Conservation (phyloP, 1,284 basidiomycete genomes). For the Crepidotus sp. region DNA sequence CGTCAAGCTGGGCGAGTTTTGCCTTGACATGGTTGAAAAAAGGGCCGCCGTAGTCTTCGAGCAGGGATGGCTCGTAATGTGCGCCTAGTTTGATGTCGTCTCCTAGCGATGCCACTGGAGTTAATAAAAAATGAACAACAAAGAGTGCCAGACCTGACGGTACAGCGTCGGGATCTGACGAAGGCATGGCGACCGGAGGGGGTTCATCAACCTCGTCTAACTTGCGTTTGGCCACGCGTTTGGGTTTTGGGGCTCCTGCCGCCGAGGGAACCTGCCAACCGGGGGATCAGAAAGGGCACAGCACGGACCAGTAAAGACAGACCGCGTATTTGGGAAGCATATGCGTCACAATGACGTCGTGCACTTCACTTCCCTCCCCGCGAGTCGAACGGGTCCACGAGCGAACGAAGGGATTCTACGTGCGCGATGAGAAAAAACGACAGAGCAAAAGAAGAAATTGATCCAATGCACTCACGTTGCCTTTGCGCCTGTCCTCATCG, state of each 20-base stretch:
- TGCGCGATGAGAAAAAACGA: no score
- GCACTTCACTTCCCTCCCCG: not conserved
- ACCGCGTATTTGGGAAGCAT: conserved; percentile 3
- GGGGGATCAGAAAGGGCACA: not conserved
- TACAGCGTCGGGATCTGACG: no score
- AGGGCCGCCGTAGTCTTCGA: not conserved
- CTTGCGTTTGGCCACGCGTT: not conserved
- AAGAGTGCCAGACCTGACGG: not conserved
- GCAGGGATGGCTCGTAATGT: conserved; percentile 1
- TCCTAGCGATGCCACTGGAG: no score
- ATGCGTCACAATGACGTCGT: not conserved
- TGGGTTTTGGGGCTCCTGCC: not conserved
- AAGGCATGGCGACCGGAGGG: no score
- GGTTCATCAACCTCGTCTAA: not conserved
- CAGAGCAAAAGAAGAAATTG: not conserved
- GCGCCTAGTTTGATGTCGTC: conserved; percentile 2
- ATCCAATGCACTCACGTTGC: not conserved
- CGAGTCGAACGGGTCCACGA: not conserved
- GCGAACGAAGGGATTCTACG: not conserved
- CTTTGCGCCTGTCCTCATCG: not conserved
- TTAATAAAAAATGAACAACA: not conserved
- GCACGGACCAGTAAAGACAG: not conserved
- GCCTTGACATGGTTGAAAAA: conserved; percentile 8
- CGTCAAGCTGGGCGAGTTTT: conserved; percentile 3
- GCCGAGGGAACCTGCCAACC: not conserved